Conservation (phyloP, 2,329 filamentous ascomycete genomes). For the Acephala macrosclerotiorum region DNA sequence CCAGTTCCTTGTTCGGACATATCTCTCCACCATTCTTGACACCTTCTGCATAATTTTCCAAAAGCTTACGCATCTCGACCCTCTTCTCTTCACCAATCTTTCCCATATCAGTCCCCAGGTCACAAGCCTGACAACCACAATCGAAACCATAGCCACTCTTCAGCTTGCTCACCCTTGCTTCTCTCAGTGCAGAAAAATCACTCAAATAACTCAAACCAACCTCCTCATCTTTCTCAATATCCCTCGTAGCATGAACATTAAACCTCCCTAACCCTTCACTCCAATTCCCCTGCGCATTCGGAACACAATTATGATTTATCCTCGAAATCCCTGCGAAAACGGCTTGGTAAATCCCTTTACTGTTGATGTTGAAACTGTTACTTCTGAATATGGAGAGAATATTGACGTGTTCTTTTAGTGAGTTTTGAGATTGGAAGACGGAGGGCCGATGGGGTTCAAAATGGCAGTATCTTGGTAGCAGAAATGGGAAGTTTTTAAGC, state of each 20-base stretch:
- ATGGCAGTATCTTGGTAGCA: background rate
- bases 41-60: constrained; percentile 19
- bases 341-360: constrained; percentile 22
- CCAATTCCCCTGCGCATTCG: constrained; percentile 41
- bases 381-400: constrained; percentile 38
- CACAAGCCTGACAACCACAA: constrained; percentile 36
- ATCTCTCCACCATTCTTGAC: background rate
- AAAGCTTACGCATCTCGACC: constrained; percentile 9
- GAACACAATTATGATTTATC: constrained; percentile 40
- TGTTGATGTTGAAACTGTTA: constrained; percentile 36
- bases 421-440: background rate
- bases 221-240: constrained; percentile 36
- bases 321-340: constrained; percentile 36
- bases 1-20: constrained; percentile 18
- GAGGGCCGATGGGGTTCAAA: background rate
- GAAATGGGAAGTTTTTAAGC: background rate
- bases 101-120: constrained; percentile 12
- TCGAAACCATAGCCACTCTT: constrained; percentile 33
- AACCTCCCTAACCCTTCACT: constrained; percentile 25
- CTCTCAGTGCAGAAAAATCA: constrained; percentile 24
- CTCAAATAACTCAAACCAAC: constrained; percentile 35
- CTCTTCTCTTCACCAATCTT: constrained; percentile 27
- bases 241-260: constrained; percentile 37
- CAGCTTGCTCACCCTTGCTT: constrained; percentile 24
- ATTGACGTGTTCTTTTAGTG: constrained; percentile 27